A percentile compares a stretch with the other conserved stretches of the same genome.
These are phyloP conservation scores for Dacryopinax spathularia DNA, from an alignment of 768 basidiomycete genomes.

Conservation along the genomic window DNA sequence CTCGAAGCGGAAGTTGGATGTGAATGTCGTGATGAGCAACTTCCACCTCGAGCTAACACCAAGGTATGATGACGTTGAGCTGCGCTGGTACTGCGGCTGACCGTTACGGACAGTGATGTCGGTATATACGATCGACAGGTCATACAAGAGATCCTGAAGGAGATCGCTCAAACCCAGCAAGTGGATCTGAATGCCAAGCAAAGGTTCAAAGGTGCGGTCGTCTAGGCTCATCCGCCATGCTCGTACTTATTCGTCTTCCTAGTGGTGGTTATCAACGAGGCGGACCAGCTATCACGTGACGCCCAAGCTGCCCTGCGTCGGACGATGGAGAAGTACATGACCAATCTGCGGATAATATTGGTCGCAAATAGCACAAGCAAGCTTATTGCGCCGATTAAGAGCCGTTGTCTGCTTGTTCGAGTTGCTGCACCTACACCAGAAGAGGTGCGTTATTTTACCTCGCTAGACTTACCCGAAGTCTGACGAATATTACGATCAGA, in stretches of 20 bases:
- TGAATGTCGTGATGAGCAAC: slow-evolving; percentile 95
- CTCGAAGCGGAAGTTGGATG: slow-evolving; percentile 83
- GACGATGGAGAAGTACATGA: slow-evolving; percentile 99
- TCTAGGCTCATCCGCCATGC: background rate
- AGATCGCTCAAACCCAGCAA: slow-evolving; percentile 97
- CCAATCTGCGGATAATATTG: slow-evolving; percentile 89
- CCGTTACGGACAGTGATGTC: slow-evolving; percentile 52
- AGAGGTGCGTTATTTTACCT: slow-evolving; percentile 40
- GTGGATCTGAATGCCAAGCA: slow-evolving; percentile 92
- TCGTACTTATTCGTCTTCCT: background rate
- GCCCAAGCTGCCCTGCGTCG: slow-evolving; percentile 92
- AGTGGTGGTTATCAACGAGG: slow-evolving; percentile 99
- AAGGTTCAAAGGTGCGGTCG: slow-evolving; percentile 72
- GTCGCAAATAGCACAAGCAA: slow-evolving; percentile 91
- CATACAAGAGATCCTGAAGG: slow-evolving; percentile 92
- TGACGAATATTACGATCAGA: slow-evolving; percentile 36
- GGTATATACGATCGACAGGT: slow-evolving; percentile 90
- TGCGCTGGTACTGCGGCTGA: background rate
- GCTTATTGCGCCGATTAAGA: slow-evolving; percentile 92
- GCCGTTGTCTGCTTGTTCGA: slow-evolving; percentile 83
- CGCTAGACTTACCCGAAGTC: background rate
- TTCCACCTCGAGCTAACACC: slow-evolving; percentile 97
- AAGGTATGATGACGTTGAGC: slow-evolving; percentile 38
- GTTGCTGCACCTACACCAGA: slow-evolving; percentile 72
- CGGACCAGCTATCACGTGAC: slow-evolving; percentile 85